Conservation (phyloP, 345 rosid genomes). For the Viola odorata region DNA sequence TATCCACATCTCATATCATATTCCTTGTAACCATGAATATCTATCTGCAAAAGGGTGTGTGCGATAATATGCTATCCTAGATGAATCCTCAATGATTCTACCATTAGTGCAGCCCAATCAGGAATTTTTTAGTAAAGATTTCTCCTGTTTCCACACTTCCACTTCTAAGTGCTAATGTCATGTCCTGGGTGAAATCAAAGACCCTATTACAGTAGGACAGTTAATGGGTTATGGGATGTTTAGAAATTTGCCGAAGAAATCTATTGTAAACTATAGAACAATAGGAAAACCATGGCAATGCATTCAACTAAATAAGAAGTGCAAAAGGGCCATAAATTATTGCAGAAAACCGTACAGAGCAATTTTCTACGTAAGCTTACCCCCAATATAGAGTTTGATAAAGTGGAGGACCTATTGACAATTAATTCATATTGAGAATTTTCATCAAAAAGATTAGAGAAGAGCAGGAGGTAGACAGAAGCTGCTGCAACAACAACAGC, state of each 20-base stretch:
- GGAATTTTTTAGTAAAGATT: too few species aligned
- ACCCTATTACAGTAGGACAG: not conserved
- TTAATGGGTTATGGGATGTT: not conserved
- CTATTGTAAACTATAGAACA: not conserved
- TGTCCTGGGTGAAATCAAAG: too few species aligned
- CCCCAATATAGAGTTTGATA: slow-evolving; percentile 60
- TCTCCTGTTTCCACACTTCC: too few species aligned
- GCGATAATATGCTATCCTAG: too few species aligned
- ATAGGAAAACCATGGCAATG: not conserved
- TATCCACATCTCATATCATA: too few species aligned
- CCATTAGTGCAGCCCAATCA: too few species aligned
- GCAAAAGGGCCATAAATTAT: slow-evolving; percentile 1
- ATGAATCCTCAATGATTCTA: too few species aligned
- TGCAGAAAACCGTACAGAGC: not conserved
- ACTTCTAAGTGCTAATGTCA: too few species aligned
- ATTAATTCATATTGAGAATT: slow-evolving; percentile 43
- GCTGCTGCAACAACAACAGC: slow-evolving; percentile 57
- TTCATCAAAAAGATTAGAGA: slow-evolving; percentile 57
- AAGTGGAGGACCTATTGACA: slow-evolving; percentile 43
- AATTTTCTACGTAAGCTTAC: slow-evolving; percentile 31
- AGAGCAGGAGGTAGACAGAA: slow-evolving; percentile 53
- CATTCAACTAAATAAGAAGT: not conserved
- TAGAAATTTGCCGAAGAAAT: not conserved
- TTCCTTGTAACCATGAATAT: too few species aligned
- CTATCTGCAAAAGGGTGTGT: too few species aligned